These are phyloP conservation scores for Ogataea neopini DNA, from an alignment of 805 yeast genomes.

Conservation along the genomic window DNA sequence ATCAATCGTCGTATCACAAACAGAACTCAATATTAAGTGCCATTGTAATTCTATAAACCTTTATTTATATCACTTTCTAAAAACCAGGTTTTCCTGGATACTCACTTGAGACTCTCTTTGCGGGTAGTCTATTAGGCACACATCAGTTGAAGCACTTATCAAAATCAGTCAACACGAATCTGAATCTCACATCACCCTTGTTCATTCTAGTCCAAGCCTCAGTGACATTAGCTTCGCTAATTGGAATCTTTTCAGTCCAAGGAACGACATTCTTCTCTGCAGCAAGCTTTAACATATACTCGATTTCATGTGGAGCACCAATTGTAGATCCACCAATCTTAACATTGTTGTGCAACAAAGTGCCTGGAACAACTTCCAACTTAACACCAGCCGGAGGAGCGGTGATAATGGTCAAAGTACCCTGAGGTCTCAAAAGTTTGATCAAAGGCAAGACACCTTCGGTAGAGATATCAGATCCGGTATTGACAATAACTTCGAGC, in stretches of 20 bases:
- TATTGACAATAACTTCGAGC: conserved; percentile 49
- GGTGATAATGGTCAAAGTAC: conserved; percentile 52
- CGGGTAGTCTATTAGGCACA: too few relatives aligned
- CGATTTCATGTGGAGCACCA: conserved; percentile 65
- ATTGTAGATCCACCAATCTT: conserved; percentile 58
- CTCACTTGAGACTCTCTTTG: too few relatives aligned
- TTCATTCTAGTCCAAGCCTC: conserved; percentile 57
- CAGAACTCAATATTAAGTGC: too few relatives aligned
- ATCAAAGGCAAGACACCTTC: conserved; percentile 42
- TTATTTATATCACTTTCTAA: too few relatives aligned
- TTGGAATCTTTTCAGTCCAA: conserved; percentile 62
- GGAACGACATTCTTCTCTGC: conserved; percentile 57
- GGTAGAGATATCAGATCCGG: conserved; percentile 10
- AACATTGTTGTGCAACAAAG: conserved; percentile 45
- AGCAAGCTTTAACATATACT: conserved; percentile 66
- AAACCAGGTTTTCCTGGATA: too few relatives aligned
- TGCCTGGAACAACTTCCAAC: conserved; percentile 4
- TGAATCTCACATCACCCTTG: conserved; percentile 58
- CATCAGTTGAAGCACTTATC: conserved; percentile 35
- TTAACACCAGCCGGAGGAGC: conserved; percentile 39
- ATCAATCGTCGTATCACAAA: too few relatives aligned
- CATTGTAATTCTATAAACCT: too few relatives aligned
- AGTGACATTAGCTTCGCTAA: conserved; percentile 52
- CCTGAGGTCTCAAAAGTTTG: conserved; percentile 60
- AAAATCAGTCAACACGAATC: conserved; percentile 61